Evolutionary conservation across 192 early-diverging fungal species (phyloP).

Genomic region (Paraglomus brasilianum): DNA sequence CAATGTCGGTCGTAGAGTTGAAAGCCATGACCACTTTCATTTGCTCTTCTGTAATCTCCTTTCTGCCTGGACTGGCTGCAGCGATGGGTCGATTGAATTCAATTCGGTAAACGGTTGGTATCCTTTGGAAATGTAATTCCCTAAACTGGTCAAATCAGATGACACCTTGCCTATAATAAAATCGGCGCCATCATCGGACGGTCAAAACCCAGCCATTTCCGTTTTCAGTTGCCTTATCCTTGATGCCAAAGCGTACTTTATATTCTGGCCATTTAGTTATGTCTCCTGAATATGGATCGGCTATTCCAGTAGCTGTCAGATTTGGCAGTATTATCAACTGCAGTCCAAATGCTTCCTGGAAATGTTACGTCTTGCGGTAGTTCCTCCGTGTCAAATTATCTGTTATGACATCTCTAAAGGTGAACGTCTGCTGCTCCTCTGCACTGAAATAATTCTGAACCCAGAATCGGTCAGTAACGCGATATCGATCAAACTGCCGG

Average conservation of each 20-base stretch:
- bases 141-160: background rate
- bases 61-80: background rate
- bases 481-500: constrained; percentile 36
- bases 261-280: background rate
- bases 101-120: background rate
- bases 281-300: too few species aligned
- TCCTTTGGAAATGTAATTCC: constrained; percentile 5
- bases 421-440: constrained; percentile 33
- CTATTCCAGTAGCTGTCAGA: too few species aligned
- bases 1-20: background rate
- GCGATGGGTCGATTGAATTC: background rate
- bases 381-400: background rate
- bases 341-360: constrained; percentile 6
- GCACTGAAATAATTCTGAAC: constrained; percentile 45
- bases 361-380: background rate
- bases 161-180: constrained; percentile 13
- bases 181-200: constrained; percentile 11
- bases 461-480: constrained; percentile 53
- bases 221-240: background rate
- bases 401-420: constrained; percentile 26
- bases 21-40: constrained; percentile 20
- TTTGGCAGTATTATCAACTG: too few species aligned
- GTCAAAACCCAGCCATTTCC: constrained; percentile 15
- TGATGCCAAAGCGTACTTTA: background rate
- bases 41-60: background rate